Evolutionary conservation across 129 eudicot species (phyloP).

Genomic region (Helianthus tuberosus): DNA sequence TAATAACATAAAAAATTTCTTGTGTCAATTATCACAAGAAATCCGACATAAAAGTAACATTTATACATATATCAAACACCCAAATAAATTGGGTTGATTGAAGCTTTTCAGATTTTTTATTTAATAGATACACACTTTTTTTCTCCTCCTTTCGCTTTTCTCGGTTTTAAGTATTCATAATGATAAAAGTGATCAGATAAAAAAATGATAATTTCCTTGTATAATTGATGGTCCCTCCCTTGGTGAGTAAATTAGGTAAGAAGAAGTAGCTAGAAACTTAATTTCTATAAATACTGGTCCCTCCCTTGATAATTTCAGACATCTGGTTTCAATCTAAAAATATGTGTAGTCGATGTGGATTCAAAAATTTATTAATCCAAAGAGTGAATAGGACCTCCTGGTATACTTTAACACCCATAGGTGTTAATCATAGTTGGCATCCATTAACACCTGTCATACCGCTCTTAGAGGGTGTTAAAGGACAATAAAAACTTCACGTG

Average conservation of each 20-base stretch:
- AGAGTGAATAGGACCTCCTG: too few species aligned
- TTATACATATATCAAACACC: background rate
- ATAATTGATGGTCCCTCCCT: conserved; percentile 16
- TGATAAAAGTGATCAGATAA: background rate
- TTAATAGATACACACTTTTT: background rate
- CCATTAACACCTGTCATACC: too few species aligned
- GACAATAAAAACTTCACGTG: too few species aligned
- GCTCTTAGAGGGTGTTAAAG: too few species aligned
- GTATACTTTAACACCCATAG: too few species aligned
- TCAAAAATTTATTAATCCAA: too few species aligned
- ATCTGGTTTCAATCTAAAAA: too few species aligned
- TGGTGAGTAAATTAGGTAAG: conserved; percentile 10
- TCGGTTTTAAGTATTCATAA: background rate
- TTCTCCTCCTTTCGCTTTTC: conserved; percentile 1
- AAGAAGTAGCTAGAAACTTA: conserved; percentile 9
- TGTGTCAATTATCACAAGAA: background rate
- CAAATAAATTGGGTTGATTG: background rate
- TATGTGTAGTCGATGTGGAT: too few species aligned
- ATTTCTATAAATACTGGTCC: too few species aligned
- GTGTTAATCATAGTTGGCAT: too few species aligned
- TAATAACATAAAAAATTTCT: background rate
- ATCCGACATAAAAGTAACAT: conserved; percentile 4
- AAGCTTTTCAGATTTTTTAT: background rate
- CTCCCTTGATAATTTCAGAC: too few species aligned
- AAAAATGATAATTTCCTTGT: conserved; percentile 9